These are phyloP conservation scores for Globisporangium recalcitrans DNA, from an alignment of 352 stramenopile species.

Conservation along the genomic window DNA sequence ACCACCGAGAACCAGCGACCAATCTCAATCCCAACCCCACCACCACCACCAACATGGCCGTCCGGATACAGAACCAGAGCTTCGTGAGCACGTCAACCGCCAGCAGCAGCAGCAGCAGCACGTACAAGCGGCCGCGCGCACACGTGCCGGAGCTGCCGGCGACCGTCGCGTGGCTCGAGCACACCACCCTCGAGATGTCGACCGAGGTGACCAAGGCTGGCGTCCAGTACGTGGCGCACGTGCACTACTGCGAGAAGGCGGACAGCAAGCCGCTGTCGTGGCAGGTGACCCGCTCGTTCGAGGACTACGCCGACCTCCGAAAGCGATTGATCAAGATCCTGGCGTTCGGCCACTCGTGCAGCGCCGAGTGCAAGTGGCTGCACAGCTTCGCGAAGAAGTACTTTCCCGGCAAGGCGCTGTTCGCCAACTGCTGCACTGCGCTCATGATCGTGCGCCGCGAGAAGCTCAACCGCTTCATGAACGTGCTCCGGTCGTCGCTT, in stretches of 20 bases:
- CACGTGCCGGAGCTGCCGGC: background rate
- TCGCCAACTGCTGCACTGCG: constrained; percentile 4
- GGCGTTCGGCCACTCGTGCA: constrained; percentile 50
- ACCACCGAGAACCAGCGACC: background rate
- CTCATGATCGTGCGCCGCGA: constrained; percentile 16
- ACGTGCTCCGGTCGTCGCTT: constrained; percentile 30
- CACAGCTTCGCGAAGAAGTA: constrained; percentile 58
- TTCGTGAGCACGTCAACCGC: background rate
- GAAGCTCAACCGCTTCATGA: constrained; percentile 26
- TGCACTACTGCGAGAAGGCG: constrained; percentile 2
- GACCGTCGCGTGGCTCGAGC: constrained; percentile 12
- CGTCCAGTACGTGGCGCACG: constrained; percentile 7
- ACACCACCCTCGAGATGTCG: constrained; percentile 11
- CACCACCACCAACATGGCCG: background rate
- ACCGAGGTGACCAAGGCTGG: background rate
- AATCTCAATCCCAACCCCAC: too few relatives aligned
- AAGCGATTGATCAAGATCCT: constrained; percentile 39
- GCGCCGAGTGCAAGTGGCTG: constrained; percentile 59
- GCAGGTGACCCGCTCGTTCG: constrained; percentile 19
- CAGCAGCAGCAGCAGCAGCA: constrained; percentile 1
- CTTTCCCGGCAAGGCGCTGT: constrained; percentile 44
- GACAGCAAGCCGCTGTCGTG: background rate
- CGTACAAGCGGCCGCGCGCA: constrained; percentile 4
- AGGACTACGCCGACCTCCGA: constrained; percentile 45
- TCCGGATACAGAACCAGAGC: background rate